Evolutionary conservation across 805 yeast genomes (phyloP), one percentile per base, ranked within the genome.

Genomic region (Starmerella roubikii): DNA sequence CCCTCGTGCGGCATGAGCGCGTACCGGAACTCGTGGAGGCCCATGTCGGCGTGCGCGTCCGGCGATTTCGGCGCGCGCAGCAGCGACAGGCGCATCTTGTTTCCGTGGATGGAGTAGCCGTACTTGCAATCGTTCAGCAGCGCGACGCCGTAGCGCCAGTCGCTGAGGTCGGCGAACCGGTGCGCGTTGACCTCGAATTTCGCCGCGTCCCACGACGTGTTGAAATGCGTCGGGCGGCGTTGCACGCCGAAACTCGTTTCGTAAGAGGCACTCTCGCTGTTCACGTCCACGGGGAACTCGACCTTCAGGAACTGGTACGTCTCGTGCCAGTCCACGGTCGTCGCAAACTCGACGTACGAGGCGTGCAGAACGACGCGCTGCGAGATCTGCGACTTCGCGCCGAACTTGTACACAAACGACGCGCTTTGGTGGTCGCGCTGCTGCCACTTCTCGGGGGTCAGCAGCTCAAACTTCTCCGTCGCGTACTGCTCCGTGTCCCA

Each of bases 401-500:
- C 32, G 24, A 47, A 44, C 31, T 40, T 30, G 34, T 42, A 52
- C 22, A 23, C 32, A 8, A 41, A 24, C 24, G 40, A 41, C 3
- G 38, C 46, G n/a, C 30, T 28, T 3, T 27, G 32, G 10, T 35
- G 39, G 21, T 34, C 40, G 22, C 30, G 41, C 25, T 33, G 25
- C 13, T 32, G 35, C 49, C 49, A 46, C 16, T 18, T 18, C 23
- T 11, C 5, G 11, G 52, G 46, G 22, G n/a, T 25, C 3, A 77
- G 57, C 47, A 74, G 72, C 39, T 63, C 64, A 54, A 69, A 74
- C 53, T 78, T 84, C 51, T 78, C 83, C 41, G 83, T 69, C 0
- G 94, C 81, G 55, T 73, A 91, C 42, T 85, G 67, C 56, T 88
- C 98, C 0, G 97, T 88, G 56, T 88, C 98, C 98, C 98, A 88